phyloP scores from a whole-genome alignment of 108 stramenopile genomes.

The Cyclostephanos tholiformis region DNA sequence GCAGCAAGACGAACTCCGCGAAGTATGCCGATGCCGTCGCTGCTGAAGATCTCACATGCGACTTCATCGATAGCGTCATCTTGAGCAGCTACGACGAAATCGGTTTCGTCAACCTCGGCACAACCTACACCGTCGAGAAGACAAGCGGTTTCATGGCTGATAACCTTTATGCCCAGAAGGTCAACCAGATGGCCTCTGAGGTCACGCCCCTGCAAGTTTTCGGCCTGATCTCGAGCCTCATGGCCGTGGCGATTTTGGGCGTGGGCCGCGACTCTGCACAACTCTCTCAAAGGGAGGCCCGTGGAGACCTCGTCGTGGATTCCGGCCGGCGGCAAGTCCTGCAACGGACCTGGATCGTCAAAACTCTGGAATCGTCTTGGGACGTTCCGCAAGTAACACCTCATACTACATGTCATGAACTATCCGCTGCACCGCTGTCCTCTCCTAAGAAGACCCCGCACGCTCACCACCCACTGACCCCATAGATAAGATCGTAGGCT shows the following conservation, averaged over 20 bases:
- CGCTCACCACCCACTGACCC: too few relatives aligned
- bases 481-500: too few relatives aligned
- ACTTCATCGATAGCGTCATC: conserved; percentile 69
- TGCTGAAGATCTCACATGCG: conserved; percentile 59
- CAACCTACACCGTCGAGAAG: conserved; percentile 20
- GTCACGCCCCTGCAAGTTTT: conserved; percentile 43
- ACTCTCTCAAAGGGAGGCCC: conserved; percentile 22
- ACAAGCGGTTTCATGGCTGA: conserved; percentile 2
- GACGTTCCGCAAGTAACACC: conserved; percentile 19
- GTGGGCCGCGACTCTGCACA: conserved; percentile 27
- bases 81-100: conserved; percentile 75
- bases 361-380: conserved; percentile 10
- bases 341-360: neutral
- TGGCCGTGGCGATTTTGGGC: conserved; percentile 23
- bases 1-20: conserved; percentile 31
- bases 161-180: conserved; percentile 21
- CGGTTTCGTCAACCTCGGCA: conserved; percentile 59
- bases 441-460: too few relatives aligned
- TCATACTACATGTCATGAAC: conserved; percentile 10
- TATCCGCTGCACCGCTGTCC: too few relatives aligned
- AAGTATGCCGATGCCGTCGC: conserved; percentile 23
- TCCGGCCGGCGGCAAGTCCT: too few relatives aligned
- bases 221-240: conserved; percentile 18
- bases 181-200: conserved; percentile 25
- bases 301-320: conserved; percentile 40